Evolutionary conservation across 768 basidiomycete species (phyloP).

Genomic region (Boletus insuetus): DNA sequence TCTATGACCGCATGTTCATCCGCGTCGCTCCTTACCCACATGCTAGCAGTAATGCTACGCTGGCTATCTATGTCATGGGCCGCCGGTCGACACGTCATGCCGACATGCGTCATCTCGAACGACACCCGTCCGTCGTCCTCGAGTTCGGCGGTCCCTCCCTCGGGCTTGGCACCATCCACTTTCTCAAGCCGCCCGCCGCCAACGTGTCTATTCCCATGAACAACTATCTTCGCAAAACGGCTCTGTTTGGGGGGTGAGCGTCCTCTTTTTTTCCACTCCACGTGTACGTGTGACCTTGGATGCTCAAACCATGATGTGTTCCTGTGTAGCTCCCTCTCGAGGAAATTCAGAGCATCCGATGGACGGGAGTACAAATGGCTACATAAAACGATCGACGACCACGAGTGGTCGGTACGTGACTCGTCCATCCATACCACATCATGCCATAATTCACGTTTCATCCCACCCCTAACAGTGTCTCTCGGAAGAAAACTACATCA

Average conservation of each 20-base stretch:
- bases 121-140: constrained; percentile 54
- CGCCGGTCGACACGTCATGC: constrained; percentile 61
- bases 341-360: constrained; percentile 68
- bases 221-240: constrained; percentile 60
- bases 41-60: constrained; percentile 32
- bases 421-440: background rate
- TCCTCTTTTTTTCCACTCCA: constrained; percentile 11
- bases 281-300: background rate
- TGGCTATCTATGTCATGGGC: constrained; percentile 63
- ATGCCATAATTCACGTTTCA: background rate
- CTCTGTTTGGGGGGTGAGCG: constrained; percentile 63
- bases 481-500: constrained; percentile 49
- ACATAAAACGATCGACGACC: constrained; percentile 49
- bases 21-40: constrained; percentile 54
- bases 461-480: constrained; percentile 44
- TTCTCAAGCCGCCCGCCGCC: constrained; percentile 39
- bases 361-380: constrained; percentile 73
- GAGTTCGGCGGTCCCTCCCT: constrained; percentile 55
- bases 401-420: constrained; percentile 75
- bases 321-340: constrained; percentile 52
- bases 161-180: constrained; percentile 58
- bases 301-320: background rate
- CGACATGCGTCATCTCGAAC: constrained; percentile 49
- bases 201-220: constrained; percentile 54
- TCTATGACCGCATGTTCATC: constrained; percentile 74